Base-by-base conservation (phyloP, 2,329 filamentous ascomycete genomes). In the Trichoderma sp. region DNA sequence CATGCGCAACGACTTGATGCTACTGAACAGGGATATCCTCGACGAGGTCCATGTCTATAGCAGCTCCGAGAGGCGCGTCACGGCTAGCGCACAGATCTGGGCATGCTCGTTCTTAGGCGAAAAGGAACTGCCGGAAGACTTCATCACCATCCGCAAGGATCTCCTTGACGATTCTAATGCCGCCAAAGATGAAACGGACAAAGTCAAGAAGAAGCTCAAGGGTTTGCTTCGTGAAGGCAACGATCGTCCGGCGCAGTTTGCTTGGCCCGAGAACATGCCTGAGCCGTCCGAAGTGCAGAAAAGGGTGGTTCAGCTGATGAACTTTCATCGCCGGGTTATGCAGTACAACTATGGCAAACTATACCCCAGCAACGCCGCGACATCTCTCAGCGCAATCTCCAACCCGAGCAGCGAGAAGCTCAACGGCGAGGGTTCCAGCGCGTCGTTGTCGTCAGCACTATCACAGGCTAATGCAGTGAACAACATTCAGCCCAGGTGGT, bases 141-240 rank as follows among this genome's bases (percentile, higher is more conserved):
- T 93, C 72, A 97, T 99, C 72, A 91, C 89, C 40, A 91, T 98
- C 68, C 90, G 96, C 65, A 99, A 99, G 78, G 94, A 98, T 80
- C 86, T 99, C 7, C 83, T 99, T 3, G 96, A 99, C 78, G 96
- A 99, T 78, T 98, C 94, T 0, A 99, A 99, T 79, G 96, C 96
- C 4, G 96, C 96, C 69, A 99, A 99, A 79, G 96, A 99, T 78
- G 94, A 97, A 76, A 99, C 97, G 92, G 96, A 99, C 81, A 97
- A 97, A 81, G 96, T 99, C 68, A 99, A 99, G 86, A 99, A 99
- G 87, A 97, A 97, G 88, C 87, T 99, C 33, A 99, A 99, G 82
- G 91, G 93, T 0, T 85, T 99, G 24, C 81, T 99, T 69, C 90
- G 96, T 35, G 92, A 97, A 79, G 96, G 95, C n/a, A 93, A 94